Conservation (phyloP, 1,139 yeast genomes). For the Blastobotrys proliferans region DNA sequence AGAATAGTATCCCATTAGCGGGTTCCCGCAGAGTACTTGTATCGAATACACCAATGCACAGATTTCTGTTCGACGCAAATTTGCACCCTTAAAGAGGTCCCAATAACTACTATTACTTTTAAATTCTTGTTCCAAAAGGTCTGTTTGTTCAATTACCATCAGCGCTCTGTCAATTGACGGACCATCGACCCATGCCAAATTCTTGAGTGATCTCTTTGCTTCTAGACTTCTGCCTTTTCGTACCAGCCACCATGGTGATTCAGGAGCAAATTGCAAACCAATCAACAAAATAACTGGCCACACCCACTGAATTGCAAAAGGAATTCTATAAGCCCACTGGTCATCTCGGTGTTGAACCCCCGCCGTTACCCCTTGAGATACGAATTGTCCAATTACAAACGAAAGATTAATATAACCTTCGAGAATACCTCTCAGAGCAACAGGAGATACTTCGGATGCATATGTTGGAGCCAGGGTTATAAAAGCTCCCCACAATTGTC, state of each 20-base stretch:
- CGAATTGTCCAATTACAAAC: constrained; percentile 45
- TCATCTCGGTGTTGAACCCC: constrained; percentile 26
- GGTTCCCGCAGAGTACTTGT: constrained; percentile 51
- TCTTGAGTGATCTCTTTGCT: constrained; percentile 35
- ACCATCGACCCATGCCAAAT: constrained; percentile 21
- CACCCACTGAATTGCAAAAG: constrained; percentile 39
- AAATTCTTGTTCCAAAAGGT: constrained; percentile 42
- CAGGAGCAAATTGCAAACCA: constrained; percentile 45
- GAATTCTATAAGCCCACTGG: constrained; percentile 18
- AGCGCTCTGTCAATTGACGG: constrained; percentile 26
- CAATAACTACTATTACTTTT: constrained; percentile 36
- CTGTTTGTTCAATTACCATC: constrained; percentile 42
- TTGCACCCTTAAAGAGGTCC: constrained; percentile 51
- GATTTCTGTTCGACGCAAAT: constrained; percentile 54
- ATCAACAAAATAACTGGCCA: constrained; percentile 56
- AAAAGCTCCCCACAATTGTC: constrained; percentile 46
- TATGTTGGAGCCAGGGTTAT: constrained; percentile 44
- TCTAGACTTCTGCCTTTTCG: constrained; percentile 37
- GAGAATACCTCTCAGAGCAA: constrained; percentile 41
- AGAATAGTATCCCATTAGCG: constrained; percentile 37
- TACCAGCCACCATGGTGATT: too few relatives aligned
- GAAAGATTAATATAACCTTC: constrained; percentile 43
- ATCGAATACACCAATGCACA: constrained; percentile 46
- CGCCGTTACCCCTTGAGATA: constrained; percentile 41
- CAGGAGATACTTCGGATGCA: constrained; percentile 47